phyloP scores from a whole-genome alignment of 192 early-diverging fungal genomes.

The Lobosporangium transversale region DNA sequence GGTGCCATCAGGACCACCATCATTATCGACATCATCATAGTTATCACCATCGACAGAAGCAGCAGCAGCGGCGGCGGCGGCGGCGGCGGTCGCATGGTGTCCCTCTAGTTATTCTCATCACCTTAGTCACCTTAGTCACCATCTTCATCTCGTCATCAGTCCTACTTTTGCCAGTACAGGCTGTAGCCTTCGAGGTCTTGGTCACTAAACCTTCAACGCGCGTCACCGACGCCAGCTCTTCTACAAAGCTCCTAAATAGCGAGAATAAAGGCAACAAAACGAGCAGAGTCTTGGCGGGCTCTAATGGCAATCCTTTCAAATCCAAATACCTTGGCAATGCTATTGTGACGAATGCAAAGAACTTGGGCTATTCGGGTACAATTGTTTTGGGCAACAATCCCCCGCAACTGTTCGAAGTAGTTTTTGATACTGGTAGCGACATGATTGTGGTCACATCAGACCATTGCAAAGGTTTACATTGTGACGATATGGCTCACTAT shows the following conservation, averaged over 20 bases:
- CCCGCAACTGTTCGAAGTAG: constrained; percentile 85
- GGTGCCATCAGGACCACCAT: too few species aligned
- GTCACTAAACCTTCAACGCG: not conserved
- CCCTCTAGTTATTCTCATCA: too few species aligned
- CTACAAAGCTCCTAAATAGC: not conserved
- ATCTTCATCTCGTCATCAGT: not conserved
- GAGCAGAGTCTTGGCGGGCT: not conserved
- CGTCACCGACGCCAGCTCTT: not conserved
- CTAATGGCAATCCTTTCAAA: constrained; percentile 8
- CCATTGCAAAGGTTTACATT: constrained; percentile 34
- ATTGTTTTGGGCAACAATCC: constrained; percentile 87
- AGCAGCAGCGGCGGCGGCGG: too few species aligned
- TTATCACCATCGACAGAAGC: too few species aligned
- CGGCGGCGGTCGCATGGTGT: too few species aligned
- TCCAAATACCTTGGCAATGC: constrained; percentile 46
- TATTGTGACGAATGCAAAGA: constrained; percentile 29
- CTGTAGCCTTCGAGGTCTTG: not conserved
- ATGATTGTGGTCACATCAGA: constrained; percentile 52
- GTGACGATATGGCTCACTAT: constrained; percentile 38
- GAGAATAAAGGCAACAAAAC: not conserved
- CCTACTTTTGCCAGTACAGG: not conserved
- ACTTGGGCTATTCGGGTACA: constrained; percentile 86
- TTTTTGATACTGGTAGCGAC: constrained; percentile 85
- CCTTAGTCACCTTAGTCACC: not conserved
- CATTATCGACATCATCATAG: too few species aligned